Percentiles rank a stretch among this genome's conserved stretches.
Evolutionary conservation across 2,329 filamentous ascomycete genomes (phyloP).

Genomic region (Neopestalotiopsis rosae): DNA sequence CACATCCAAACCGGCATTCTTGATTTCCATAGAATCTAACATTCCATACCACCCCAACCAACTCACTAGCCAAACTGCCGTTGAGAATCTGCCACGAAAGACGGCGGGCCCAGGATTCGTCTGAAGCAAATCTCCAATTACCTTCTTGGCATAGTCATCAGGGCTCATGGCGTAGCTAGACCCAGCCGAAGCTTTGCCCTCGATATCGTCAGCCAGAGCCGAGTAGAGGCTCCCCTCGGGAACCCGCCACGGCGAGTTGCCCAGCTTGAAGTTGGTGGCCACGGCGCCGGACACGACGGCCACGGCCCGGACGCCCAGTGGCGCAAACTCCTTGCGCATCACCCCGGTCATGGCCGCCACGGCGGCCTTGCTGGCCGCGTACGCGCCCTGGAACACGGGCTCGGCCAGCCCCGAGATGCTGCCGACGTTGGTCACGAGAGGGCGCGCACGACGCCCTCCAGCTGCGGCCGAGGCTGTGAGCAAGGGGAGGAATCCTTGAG

Average conservation of each 20-base stretch:
- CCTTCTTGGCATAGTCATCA: background rate
- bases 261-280: conserved; percentile 30
- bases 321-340: conserved; percentile 36
- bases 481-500: conserved; percentile 38
- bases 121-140: background rate
- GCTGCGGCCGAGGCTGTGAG: conserved; percentile 26
- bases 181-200: conserved; percentile 19
- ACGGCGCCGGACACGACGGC: conserved; percentile 37
- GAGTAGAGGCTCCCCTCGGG: conserved; percentile 35
- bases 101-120: background rate
- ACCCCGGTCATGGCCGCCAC: conserved; percentile 29
- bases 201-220: conserved; percentile 29
- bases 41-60: conserved; percentile 9
- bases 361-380: conserved; percentile 38
- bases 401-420: conserved; percentile 36
- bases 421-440: conserved; percentile 33
- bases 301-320: conserved; percentile 37
- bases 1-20: background rate
- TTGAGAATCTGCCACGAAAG: background rate
- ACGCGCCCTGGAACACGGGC: conserved; percentile 35
- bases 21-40: conserved; percentile 5
- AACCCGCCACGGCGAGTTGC: conserved; percentile 30
- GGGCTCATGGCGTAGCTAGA: background rate
- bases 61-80: background rate
- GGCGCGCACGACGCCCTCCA: conserved; percentile 1